Evolutionary conservation across 169 alveolate genomes (phyloP).

Genomic region (Perkinsus olseni): DNA sequence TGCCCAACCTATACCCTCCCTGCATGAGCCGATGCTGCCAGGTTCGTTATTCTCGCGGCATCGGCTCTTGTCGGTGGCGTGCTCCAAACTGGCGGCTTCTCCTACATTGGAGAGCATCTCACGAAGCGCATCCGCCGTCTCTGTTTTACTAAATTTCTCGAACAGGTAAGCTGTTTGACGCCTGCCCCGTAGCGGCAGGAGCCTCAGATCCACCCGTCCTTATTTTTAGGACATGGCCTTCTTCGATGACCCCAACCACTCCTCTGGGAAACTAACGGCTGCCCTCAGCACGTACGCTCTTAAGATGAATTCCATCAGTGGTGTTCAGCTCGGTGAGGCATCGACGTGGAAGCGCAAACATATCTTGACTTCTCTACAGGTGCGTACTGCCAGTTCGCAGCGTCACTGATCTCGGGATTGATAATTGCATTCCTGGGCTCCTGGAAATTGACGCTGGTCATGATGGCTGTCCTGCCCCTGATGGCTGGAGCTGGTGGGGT

Average conservation of each 20-base stretch:
- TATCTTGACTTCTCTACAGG: not conserved
- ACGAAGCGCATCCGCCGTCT: not conserved
- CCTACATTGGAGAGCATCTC: not conserved
- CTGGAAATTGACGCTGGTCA: conserved; percentile 39
- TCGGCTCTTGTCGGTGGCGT: not conserved
- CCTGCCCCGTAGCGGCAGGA: not conserved
- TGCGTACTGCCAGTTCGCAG: conserved; percentile 20
- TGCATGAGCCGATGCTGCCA: not conserved
- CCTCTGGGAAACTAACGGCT: conserved; percentile 7
- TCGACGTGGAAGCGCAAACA: not conserved
- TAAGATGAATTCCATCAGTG: not conserved
- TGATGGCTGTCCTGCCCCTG: conserved; percentile 33
- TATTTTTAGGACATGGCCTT: conserved; percentile 12
- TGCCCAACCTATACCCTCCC: not conserved
- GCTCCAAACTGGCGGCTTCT: not conserved
- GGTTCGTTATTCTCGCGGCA: not conserved
- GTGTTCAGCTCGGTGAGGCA: not conserved
- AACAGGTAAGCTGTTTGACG: not conserved
- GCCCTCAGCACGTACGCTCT: not conserved
- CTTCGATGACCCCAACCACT: conserved; percentile 10
- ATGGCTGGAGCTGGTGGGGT: not conserved
- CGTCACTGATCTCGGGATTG: conserved; percentile 33
- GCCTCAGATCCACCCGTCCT: too few species aligned
- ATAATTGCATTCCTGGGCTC: conserved; percentile 26
- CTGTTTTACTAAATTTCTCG: not conserved